Percentiles rank a stretch among this genome's conserved stretches.
Conservation (phyloP, 352 stramenopile species). For the Elongisporangium prolatum region DNA sequence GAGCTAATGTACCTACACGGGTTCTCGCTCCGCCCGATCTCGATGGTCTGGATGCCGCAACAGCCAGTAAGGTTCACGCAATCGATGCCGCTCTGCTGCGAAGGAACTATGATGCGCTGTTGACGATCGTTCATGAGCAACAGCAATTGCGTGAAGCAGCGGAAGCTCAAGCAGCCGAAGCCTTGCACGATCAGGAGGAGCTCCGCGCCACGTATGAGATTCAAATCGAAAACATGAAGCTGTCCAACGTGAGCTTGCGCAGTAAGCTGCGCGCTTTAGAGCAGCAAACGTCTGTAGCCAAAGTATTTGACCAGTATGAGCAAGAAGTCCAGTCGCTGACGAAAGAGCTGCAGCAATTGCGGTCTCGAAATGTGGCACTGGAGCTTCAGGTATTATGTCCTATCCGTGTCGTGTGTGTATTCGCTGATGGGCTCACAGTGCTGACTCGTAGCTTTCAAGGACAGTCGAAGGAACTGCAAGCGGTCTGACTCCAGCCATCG, state of each 20-base stretch:
- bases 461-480: conserved; percentile 9
- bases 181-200: conserved; percentile 49
- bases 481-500: conserved; percentile 14
- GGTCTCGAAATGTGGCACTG: conserved; percentile 52
- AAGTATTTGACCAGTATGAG: conserved; percentile 76
- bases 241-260: conserved; percentile 50
- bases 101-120: conserved; percentile 75
- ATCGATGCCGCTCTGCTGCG: conserved; percentile 59
- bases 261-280: conserved; percentile 67
- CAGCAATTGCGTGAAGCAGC: conserved; percentile 53
- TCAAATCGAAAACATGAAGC: conserved; percentile 77
- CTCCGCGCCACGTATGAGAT: conserved; percentile 47
- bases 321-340: conserved; percentile 48
- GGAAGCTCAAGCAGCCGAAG: conserved; percentile 35
- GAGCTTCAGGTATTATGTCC: conserved; percentile 40
- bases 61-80: conserved; percentile 42
- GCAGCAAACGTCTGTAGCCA: conserved; percentile 29
- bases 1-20: conserved; percentile 19
- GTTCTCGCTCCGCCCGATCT: conserved; percentile 38
- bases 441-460: conserved; percentile 4
- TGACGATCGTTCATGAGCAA: conserved; percentile 73
- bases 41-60: conserved; percentile 46
- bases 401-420: too few relatives aligned
- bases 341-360: conserved; percentile 52
- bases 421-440: too few relatives aligned